Evolutionary conservation across 768 basidiomycete genomes (phyloP), one percentile per base, ranked within the genome.

Genomic region (Trametes cinnabarina): DNA sequence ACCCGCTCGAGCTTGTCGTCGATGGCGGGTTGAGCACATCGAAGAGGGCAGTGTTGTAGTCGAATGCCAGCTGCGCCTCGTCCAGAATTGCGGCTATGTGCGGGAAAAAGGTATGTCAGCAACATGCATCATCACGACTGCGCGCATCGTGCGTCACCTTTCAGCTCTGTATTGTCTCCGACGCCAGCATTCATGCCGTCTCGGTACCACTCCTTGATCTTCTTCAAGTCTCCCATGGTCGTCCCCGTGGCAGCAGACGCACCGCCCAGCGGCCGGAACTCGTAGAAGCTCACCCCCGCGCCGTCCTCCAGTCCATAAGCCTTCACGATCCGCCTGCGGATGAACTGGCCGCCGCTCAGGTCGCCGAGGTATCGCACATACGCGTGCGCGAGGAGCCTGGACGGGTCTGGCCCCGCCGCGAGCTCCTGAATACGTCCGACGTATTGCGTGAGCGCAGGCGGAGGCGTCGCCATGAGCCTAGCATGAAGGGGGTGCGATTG

Each of bases 291-390:
- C n/a, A 77, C 62, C 1, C 79, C 82, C 12, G 68, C 65, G n/a
- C 71, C 74, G 28, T 77, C 76, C 51, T 84, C 78, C 2, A 92
- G 77, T 12, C 71, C 76, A 66, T 91, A 92, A 14, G 87, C 82
- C 68, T 87, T 87, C 15, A 78, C 77, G n/a, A 91, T 69, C 32
- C 76, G 77, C 40, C 81, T 76, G 22, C 83, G 77, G 65, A 92
- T 84, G 57, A 79, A 75, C 73, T 92, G 90, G 1, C 91, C 90
- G 5, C 90, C 90, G 42, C 85, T 87, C 30, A 92, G 75, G 68
- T 92, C 90, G 47, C 89, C 90, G 30, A 92, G 79, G 71, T 92
- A 92, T 32, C 89, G 81, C n/a, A 90, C 87, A 66, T 92, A 92
- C 1, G 90, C 78, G 69, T 92, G 91, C 0, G 90, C 86, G 7